Evolutionary conservation across 2,329 filamentous ascomycete genomes (phyloP).

Genomic region (Talaromyces sp.): DNA sequence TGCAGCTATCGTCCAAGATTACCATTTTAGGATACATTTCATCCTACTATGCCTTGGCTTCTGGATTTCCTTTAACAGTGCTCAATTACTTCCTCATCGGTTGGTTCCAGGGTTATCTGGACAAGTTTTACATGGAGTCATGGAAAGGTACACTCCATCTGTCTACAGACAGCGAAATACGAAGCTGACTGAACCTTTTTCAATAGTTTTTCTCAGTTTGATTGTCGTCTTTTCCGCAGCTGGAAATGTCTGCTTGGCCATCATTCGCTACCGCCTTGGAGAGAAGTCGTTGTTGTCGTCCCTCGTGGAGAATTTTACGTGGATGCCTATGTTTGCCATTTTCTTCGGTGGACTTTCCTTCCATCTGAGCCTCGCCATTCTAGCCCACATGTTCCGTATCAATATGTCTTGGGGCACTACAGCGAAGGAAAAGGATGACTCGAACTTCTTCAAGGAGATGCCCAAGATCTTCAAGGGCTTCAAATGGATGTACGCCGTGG

Average conservation of each 20-base stretch:
- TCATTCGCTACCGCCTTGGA: conserved; percentile 58
- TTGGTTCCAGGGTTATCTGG: conserved; percentile 63
- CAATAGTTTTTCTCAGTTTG: conserved; percentile 35
- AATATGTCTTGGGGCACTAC: conserved; percentile 85
- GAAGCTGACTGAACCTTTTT: neutral
- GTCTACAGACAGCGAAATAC: conserved; percentile 18
- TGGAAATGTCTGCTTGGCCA: conserved; percentile 57
- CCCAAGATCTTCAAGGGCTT: conserved; percentile 74
- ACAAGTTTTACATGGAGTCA: conserved; percentile 63
- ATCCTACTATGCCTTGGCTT: conserved; percentile 67
- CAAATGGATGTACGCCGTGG: conserved; percentile 59
- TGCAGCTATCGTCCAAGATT: conserved; percentile 55
- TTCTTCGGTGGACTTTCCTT: conserved; percentile 68
- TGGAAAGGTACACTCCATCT: conserved; percentile 57
- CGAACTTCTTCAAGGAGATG: conserved; percentile 80
- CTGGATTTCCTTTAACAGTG: conserved; percentile 61
- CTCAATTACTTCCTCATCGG: conserved; percentile 68
- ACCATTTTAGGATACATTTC: conserved; percentile 67
- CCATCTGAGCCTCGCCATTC: conserved; percentile 72
- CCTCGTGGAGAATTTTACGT: conserved; percentile 56
- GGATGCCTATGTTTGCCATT: conserved; percentile 61
- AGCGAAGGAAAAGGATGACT: conserved; percentile 66
- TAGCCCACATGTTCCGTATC: conserved; percentile 78
- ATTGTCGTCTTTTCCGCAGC: conserved; percentile 61
- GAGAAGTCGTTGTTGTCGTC: conserved; percentile 48